Evolutionary conservation across 108 stramenopile species (phyloP), one percentile per base, ranked within the genome.

Genomic region (Stephanodiscus minutulus): DNA sequence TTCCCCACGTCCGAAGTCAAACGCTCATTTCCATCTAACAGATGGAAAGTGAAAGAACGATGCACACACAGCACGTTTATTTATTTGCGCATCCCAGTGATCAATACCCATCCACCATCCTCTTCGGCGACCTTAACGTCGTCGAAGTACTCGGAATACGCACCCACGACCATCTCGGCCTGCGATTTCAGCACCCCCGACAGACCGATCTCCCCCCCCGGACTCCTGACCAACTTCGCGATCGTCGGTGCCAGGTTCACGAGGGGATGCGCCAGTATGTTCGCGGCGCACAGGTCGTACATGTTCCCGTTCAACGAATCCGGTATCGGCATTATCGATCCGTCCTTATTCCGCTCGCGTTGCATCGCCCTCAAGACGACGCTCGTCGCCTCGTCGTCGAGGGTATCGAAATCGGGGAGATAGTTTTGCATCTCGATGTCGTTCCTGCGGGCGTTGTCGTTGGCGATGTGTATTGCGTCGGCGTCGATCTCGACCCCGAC

Each of bases 401-500:
- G 72, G 0, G 84, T 83, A 15, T 83, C 80, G 39, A 87, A 64
- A 22, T 70, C 64, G 27, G 87, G 88, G 24, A 93, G 64, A 65
- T 91, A 93, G 36, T 81, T 85, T 24, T 59, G 67, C 92, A 93
- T 93, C 13, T 47, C 44, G 21, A 89, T 81, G 17, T 70, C 43
- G 66, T 93, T 93, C 50, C 59, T 84, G 18, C 54, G 46, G n/a
- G 88, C 85, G 78, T 93, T 90, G 50, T 76, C 83, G 71, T 91
- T 86, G 11, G 85, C 92, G 54, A 93, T 91, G 25, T 66, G 85
- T 37, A 90, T 85, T 1, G 92, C 89, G 77, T 93, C 92, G 13
- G 87, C 85, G 68, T 93, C 91, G 66, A 93, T 88, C 47, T 93
- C 91, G 52, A 93, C 79, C 46, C 91, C 91, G 11, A 93, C 64